These are phyloP conservation scores for Colletotrichum kahawae DNA, from an alignment of 2,329 filamentous ascomycete genomes.

Conservation along the genomic window DNA sequence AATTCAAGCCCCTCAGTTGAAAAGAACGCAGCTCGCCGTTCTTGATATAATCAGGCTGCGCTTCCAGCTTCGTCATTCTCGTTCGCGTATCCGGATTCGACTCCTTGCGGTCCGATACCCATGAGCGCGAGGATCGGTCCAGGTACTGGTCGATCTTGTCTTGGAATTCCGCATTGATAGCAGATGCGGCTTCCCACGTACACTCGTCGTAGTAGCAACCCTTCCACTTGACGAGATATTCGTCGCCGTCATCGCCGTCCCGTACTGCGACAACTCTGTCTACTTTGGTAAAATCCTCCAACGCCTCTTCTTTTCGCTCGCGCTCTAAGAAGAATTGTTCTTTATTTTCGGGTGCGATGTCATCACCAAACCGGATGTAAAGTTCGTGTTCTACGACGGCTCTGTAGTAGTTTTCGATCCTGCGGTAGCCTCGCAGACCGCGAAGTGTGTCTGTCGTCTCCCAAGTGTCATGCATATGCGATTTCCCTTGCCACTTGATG, in stretches of 20 bases:
- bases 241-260: constrained; percentile 78
- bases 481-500: constrained; percentile 97
- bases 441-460: constrained; percentile 78
- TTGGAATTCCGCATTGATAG: constrained; percentile 81
- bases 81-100: constrained; percentile 77
- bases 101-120: constrained; percentile 80
- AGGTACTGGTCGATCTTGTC: constrained; percentile 90
- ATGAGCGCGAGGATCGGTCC: constrained; percentile 80
- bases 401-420: constrained; percentile 93
- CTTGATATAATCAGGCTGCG: constrained; percentile 85
- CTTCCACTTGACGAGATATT: constrained; percentile 98
- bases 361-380: constrained; percentile 75
- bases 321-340: constrained; percentile 96
- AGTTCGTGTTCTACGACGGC: constrained; percentile 83
- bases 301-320: constrained; percentile 86
- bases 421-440: constrained; percentile 82
- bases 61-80: constrained; percentile 74
- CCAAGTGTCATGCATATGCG: constrained; percentile 96
- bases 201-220: constrained; percentile 90
- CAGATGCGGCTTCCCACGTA: constrained; percentile 85
- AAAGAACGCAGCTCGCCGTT: constrained; percentile 89
- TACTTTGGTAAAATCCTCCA: constrained; percentile 89
- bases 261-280: constrained; percentile 89
- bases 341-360: constrained; percentile 81
- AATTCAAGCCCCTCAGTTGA: constrained; percentile 93